Percentiles rank a stretch among this genome's conserved stretches.
These are phyloP conservation scores for Plasmodium fragile DNA, from an alignment of 169 alveolate genomes.

Conservation along the genomic window DNA sequence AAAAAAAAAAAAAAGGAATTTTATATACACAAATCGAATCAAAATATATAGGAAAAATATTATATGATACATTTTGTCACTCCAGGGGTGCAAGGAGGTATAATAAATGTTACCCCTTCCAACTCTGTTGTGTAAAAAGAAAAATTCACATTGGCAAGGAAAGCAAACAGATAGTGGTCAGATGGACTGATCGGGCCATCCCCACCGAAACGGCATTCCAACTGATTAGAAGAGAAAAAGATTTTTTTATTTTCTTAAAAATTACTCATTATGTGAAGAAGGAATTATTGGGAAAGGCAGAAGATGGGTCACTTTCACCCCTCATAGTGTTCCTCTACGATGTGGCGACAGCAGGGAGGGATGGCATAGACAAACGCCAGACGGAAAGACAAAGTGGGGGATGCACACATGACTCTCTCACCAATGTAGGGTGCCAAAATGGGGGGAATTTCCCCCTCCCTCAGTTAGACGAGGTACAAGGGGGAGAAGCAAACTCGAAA, in stretches of 20 bases:
- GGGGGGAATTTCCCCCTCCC: neutral
- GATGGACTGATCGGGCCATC: neutral
- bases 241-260: constrained; percentile 50
- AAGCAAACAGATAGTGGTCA: neutral
- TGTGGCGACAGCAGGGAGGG: neutral
- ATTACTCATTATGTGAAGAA: constrained; percentile 50
- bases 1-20: constrained; percentile 19
- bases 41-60: constrained; percentile 31
- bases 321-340: constrained; percentile 22
- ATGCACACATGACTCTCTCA: neutral
- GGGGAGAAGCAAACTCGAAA: neutral
- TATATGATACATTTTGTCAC: neutral
- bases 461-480: neutral
- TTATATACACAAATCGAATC: constrained; percentile 42
- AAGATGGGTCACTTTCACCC: neutral
- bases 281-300: neutral
- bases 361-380: neutral
- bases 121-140: constrained; percentile 6
- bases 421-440: neutral
- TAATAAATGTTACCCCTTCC: neutral
- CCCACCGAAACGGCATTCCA: neutral
- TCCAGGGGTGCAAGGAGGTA: constrained; percentile 16
- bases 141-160: constrained; percentile 11
- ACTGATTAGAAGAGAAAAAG: neutral
- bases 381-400: neutral